Conservation (phyloP, 2,329 filamentous ascomycete genomes). For the Pochonia chlamydosporia region DNA sequence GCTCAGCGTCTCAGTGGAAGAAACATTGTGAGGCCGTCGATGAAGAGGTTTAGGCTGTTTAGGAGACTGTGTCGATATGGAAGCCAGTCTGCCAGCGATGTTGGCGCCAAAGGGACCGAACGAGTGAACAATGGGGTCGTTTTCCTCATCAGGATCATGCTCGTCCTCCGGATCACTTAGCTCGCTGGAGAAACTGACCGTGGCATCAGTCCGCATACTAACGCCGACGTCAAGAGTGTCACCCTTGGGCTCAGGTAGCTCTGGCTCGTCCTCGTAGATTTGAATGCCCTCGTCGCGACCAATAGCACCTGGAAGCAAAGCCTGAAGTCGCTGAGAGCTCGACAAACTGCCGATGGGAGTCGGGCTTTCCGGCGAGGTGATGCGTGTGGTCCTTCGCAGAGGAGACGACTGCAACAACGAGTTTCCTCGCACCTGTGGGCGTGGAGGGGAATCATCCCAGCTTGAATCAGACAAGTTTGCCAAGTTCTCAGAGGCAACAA, state of each 20-base stretch:
- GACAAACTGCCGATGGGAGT: constrained; percentile 36
- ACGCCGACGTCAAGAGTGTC: constrained; percentile 23
- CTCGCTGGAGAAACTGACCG: constrained; percentile 53
- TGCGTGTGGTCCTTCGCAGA: constrained; percentile 48
- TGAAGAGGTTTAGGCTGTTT: constrained; percentile 28
- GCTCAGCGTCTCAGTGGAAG: constrained; percentile 16
- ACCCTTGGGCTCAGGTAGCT: constrained; percentile 29
- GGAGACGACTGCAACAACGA: constrained; percentile 54
- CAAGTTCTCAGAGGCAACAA: constrained; percentile 30
- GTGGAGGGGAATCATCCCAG: constrained; percentile 60
- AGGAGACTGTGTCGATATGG: constrained; percentile 66
- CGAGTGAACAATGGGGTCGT: constrained; percentile 86
- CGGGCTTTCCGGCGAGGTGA: constrained; percentile 71
- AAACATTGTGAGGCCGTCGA: constrained; percentile 16
- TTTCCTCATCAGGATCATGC: constrained; percentile 80
- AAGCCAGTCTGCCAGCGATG: constrained; percentile 74
- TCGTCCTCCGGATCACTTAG: constrained; percentile 54
- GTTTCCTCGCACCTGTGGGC: constrained; percentile 23
- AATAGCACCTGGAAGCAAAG: constrained; percentile 32
- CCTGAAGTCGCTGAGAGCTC: constrained; percentile 39
- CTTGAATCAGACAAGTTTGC: constrained; percentile 59
- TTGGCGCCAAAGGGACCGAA: constrained; percentile 89
- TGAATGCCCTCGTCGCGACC: constrained; percentile 43
- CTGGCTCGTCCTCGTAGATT: constrained; percentile 67
- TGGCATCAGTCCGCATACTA: constrained; percentile 45